These are phyloP conservation scores for Gastrolobium bilobum DNA, from an alignment of 306 rosid genomes.

Conservation along the genomic window DNA sequence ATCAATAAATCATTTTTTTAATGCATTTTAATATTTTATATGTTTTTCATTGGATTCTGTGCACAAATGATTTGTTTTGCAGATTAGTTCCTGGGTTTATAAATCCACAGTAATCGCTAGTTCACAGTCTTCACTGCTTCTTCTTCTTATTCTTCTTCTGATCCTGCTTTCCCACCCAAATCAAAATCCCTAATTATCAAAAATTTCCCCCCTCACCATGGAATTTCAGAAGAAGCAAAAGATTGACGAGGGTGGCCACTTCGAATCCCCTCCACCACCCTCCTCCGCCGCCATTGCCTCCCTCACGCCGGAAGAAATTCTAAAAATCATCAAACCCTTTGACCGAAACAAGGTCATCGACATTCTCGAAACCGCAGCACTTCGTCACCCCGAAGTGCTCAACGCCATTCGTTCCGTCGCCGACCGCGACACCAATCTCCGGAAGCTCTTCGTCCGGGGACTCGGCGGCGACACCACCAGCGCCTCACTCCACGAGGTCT, in stretches of 20 bases:
- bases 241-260: slow-evolving; percentile 65
- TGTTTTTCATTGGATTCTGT: no score
- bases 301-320: slow-evolving; percentile 54
- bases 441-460: slow-evolving; percentile 82
- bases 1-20: no score
- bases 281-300: slow-evolving; percentile 39
- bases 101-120: no score
- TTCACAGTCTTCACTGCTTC: no score
- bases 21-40: no score
- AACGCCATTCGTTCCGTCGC: slow-evolving; percentile 34
- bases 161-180: no score
- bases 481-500: slow-evolving; percentile 68
- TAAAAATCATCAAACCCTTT: slow-evolving; percentile 65
- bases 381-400: slow-evolving; percentile 68
- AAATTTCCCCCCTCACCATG: slow-evolving; percentile 38
- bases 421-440: slow-evolving; percentile 66
- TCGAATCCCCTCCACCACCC: background rate
- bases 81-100: no score
- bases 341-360: slow-evolving; percentile 63
- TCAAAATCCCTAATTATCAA: no score
- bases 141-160: background rate
- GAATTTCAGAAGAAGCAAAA: slow-evolving; percentile 70
- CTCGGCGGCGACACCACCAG: slow-evolving; percentile 76
- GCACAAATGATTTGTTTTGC: no score
- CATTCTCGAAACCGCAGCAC: slow-evolving; percentile 61